Conservation (phyloP, 2,329 filamentous ascomycete genomes). For the Diaporthe citrichinensis region DNA sequence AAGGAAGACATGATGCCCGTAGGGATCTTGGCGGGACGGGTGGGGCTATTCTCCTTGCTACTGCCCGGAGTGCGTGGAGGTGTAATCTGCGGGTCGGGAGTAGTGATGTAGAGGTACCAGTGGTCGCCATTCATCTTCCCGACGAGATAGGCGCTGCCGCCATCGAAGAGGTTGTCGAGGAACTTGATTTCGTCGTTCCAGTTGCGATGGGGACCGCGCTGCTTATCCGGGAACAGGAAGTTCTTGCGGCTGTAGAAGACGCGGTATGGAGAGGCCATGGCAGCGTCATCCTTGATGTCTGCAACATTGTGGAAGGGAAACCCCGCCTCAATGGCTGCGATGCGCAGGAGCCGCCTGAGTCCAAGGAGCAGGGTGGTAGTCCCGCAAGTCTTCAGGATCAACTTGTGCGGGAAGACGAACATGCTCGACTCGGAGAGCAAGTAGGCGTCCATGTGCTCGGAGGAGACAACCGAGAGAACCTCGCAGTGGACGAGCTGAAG, state of each 20-base stretch:
- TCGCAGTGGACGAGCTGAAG: constrained; percentile 99
- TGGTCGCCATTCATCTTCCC: constrained; percentile 99
- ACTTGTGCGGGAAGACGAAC: constrained; percentile 99
- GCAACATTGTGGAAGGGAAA: constrained; percentile 85
- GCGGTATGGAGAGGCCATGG: constrained; percentile 89
- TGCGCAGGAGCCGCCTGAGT: constrained; percentile 90
- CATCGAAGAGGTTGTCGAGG: constrained; percentile 90
- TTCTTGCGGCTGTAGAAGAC: constrained; percentile 99
- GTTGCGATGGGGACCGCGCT: constrained; percentile 94
- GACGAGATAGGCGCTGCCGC: constrained; percentile 98
- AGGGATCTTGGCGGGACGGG: constrained; percentile 68
- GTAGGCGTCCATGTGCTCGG: constrained; percentile 95
- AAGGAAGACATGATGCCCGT: constrained; percentile 60
- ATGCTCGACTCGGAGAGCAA: constrained; percentile 99
- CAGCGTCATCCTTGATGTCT: constrained; percentile 75
- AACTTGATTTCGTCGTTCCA: constrained; percentile 97
- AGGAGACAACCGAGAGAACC: constrained; percentile 93
- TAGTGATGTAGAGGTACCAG: constrained; percentile 98
- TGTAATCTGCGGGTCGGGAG: constrained; percentile 83
- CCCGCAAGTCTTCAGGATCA: constrained; percentile 98
- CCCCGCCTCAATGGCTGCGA: constrained; percentile 89
- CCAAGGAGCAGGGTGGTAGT: constrained; percentile 95
- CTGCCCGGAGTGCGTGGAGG: constrained; percentile 83
- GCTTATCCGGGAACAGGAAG: constrained; percentile 94
- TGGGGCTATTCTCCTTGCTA: constrained; percentile 55